Conservation (phyloP, 2,329 filamentous ascomycete species). For the Pseudocercospora cruenta region DNA sequence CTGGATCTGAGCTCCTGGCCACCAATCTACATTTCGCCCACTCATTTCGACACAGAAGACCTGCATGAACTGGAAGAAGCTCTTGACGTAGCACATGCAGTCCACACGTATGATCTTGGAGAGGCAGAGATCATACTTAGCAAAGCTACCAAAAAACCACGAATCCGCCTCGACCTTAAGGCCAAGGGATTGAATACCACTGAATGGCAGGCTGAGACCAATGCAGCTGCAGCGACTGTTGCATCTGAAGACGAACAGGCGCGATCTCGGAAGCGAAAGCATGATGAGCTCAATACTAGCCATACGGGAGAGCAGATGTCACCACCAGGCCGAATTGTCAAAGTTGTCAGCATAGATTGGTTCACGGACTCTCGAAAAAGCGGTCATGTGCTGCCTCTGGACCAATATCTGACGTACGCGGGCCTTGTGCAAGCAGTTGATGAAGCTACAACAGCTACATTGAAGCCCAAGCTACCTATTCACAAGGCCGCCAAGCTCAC, state of each 20-base stretch:
- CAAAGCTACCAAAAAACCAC: slow-evolving; percentile 68
- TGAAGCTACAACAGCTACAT: slow-evolving; percentile 12
- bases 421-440: slow-evolving; percentile 48
- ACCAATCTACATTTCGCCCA: slow-evolving; percentile 72
- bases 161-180: slow-evolving; percentile 78
- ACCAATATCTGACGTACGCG: slow-evolving; percentile 56
- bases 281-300: background rate
- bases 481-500: slow-evolving; percentile 13
- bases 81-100: slow-evolving; percentile 58
- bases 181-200: slow-evolving; percentile 62
- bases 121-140: slow-evolving; percentile 77
- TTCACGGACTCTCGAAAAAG: slow-evolving; percentile 52
- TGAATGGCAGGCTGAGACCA: slow-evolving; percentile 14
- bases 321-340: slow-evolving; percentile 42
- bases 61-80: slow-evolving; percentile 66
- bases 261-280: slow-evolving; percentile 14
- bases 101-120: slow-evolving; percentile 69
- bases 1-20: slow-evolving; percentile 56
- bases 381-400: slow-evolving; percentile 49
- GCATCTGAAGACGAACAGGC: background rate
- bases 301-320: background rate
- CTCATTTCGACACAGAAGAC: slow-evolving; percentile 67
- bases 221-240: background rate
- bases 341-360: slow-evolving; percentile 60
- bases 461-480: slow-evolving; percentile 16